Conservation (phyloP, 371 early-diverging fungal species). For the Mortierella sp. region DNA sequence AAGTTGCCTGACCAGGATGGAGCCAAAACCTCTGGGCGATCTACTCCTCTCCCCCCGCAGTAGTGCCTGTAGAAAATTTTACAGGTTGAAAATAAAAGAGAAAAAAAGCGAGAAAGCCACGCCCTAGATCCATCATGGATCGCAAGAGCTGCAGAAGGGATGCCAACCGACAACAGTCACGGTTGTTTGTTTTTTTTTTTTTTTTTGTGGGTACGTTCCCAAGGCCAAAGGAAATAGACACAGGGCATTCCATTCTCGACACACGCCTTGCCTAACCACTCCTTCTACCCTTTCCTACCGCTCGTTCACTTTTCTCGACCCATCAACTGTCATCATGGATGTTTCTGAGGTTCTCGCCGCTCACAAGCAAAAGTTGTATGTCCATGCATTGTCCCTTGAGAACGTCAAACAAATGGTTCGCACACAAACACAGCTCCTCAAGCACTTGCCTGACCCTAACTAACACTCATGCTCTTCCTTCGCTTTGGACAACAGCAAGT, state of each 20-base stretch:
- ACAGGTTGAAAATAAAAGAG: too few relatives aligned
- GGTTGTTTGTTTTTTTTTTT: background rate
- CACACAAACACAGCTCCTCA: background rate
- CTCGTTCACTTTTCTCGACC: conserved; percentile 2
- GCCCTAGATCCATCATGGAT: too few relatives aligned
- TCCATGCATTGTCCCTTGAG: background rate
- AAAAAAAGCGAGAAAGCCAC: background rate
- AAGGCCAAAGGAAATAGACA: conserved; percentile 4
- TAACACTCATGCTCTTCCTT: background rate
- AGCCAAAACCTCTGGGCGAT: background rate
- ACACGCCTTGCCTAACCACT: background rate
- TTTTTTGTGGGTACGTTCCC: background rate
- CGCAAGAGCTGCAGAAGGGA: too few relatives aligned
- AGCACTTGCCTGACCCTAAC: background rate
- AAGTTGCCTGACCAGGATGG: background rate
- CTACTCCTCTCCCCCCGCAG: background rate
- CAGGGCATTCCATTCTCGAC: conserved; percentile 7
- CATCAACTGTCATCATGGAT: conserved; percentile 55
- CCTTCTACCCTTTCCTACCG: conserved; percentile 2
- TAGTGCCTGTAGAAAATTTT: too few relatives aligned
- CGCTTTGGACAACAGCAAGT: conserved; percentile 56
- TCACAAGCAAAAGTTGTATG: conserved; percentile 70
- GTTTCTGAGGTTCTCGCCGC: conserved; percentile 75
- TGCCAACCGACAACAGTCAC: too few relatives aligned
- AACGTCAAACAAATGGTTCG: too few relatives aligned